Conservation (phyloP, 257 asterid species). For the Salvia hispanica region DNA sequence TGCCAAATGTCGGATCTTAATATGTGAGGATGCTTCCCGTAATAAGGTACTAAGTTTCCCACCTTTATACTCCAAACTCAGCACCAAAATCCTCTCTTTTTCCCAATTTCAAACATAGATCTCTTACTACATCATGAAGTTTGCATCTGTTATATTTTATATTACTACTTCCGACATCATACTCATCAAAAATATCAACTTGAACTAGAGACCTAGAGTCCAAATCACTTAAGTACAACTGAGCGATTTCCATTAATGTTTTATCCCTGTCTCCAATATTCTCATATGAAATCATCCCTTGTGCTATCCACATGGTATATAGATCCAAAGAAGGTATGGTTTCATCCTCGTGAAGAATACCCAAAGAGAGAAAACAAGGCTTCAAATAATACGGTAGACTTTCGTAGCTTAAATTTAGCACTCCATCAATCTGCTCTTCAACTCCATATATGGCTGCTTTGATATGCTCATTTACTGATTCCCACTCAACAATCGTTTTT, state of each 20-base stretch:
- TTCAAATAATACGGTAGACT: constrained; percentile 22
- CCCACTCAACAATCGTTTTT: too few relatives aligned
- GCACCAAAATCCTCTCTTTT: not conserved
- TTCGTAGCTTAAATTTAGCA: constrained; percentile 18
- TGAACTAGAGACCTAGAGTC: constrained; percentile 18
- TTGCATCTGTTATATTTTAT: too few relatives aligned
- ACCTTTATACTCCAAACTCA: not conserved
- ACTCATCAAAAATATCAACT: not conserved
- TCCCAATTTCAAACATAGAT: constrained; percentile 12
- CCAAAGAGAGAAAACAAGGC: too few relatives aligned
- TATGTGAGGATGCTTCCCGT: not conserved
- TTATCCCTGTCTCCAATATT: too few relatives aligned
- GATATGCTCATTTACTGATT: too few relatives aligned
- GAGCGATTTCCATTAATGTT: not conserved
- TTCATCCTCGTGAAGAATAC: not conserved
- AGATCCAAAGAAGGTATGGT: constrained; percentile 9
- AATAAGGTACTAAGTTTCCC: not conserved
- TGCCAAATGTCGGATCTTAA: constrained; percentile 12
- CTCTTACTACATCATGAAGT: constrained; percentile 30
- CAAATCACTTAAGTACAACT: constrained; percentile 10
- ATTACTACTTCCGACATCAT: too few relatives aligned
- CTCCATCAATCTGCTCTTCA: too few relatives aligned
- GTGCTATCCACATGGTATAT: constrained; percentile 15
- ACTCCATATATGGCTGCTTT: too few relatives aligned
- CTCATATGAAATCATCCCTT: constrained; percentile 14